Evolutionary conservation across 495 filamentous ascomycete genomes (phyloP), one percentile per base, ranked within the genome.

Genomic region (Hypoxylon trugodes): DNA sequence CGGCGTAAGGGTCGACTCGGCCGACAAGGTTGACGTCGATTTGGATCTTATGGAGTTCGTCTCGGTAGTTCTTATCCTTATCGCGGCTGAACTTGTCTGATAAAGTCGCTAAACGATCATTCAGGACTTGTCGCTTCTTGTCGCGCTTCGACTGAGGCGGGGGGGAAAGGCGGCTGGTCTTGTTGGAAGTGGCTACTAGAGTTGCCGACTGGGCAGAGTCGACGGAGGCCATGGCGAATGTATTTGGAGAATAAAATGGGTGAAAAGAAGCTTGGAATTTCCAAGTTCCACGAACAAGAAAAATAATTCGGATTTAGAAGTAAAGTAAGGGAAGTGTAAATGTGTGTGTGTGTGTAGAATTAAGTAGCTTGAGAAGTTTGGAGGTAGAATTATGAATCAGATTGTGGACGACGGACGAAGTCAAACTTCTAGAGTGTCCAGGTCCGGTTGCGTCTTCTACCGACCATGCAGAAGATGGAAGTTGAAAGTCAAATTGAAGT

Each of bases 21-120:
- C 90, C 86, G 69, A 98, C 90, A 6, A 96, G 84, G 47, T 85
- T 90, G 71, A 96, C 92, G 70, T 98, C 96, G 54, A 89, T 87
- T 73, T 97, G 94, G 2, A 97, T 82, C 42, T 89, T 88, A 57
- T 92, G 87, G 4, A 98, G 82, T 73, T 97, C 92, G 66, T 94
- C 89, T 48, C 92, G 89, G 76, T 96, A 98, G 65, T 93, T 84
- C 38, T 81, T 78, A 69, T 96, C 92, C 47, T 90, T 86, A 70
- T 96, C 91, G 51, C 89, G 86, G 52, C 84, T 82, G 77, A 96
- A 93, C 59, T 86, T 85, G 46, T 84, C 84, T 19, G 87, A 86
- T 63, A 97, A 84, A 40, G 87, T 82, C 15, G 82, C 79, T 19
- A 97, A 83, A 26, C 88, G 87, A 32, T 96, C 93, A 24, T 85